These are phyloP conservation scores for Sclerotinia spermophila DNA, from an alignment of 2,329 filamentous ascomycete species.

Conservation along the genomic window DNA sequence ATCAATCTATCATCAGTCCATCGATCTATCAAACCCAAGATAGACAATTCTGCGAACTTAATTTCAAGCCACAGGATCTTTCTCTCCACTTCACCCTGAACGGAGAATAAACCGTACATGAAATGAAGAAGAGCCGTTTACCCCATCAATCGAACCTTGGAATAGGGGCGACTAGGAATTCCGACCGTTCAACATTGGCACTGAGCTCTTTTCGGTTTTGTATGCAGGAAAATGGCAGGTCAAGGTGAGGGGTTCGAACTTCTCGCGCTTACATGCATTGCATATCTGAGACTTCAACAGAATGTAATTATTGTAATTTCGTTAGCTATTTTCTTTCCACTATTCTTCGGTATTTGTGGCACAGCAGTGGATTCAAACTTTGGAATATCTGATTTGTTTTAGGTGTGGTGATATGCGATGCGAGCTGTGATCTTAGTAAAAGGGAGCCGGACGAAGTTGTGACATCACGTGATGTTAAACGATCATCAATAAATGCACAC, in stretches of 20 bases:
- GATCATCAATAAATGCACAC: neutral
- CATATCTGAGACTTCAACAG: slow-evolving; percentile 4
- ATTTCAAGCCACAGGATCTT: neutral
- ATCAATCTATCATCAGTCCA: neutral
- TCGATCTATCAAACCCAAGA: neutral
- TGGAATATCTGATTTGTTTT: neutral
- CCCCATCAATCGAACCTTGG: neutral
- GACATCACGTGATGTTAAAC: fast-evolving
- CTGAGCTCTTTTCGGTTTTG: slow-evolving; percentile 8
- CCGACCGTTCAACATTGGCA: neutral
- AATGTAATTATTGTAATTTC: neutral
- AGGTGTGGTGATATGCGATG: neutral
- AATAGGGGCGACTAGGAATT: slow-evolving; percentile 3
- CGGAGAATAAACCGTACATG: neutral
- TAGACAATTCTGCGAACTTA: neutral
- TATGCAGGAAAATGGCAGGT: neutral
- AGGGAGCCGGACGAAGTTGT: too few relatives aligned
- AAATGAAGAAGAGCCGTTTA: neutral
- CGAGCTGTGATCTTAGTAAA: neutral
- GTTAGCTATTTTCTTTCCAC: neutral
- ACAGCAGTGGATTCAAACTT: neutral
- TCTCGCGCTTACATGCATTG: slow-evolving; percentile 3
- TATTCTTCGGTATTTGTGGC: neutral
- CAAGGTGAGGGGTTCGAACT: neutral
- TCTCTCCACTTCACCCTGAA: neutral